Conservation (phyloP, 345 rosid species). For the Clausena lansium region DNA sequence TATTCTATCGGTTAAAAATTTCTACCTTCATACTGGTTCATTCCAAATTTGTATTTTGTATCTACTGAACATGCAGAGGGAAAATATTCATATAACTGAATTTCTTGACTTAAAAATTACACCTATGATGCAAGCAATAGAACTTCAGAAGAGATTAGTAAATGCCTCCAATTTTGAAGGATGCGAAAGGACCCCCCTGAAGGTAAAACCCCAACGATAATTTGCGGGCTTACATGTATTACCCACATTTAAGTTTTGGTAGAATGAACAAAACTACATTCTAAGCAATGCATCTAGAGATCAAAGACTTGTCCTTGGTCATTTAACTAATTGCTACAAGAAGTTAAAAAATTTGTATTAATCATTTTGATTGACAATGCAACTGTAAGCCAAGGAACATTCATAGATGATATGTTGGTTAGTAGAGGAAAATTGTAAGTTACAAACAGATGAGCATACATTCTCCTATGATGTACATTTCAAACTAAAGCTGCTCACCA, state of each 20-base stretch:
- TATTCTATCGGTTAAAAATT: neutral
- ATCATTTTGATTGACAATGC: neutral
- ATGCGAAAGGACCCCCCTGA: neutral
- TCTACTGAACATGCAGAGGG: neutral
- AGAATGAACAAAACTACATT: neutral
- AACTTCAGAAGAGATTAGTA: neutral
- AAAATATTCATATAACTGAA: neutral
- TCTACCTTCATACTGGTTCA: neutral
- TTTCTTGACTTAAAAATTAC: neutral
- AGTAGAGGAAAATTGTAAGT: neutral
- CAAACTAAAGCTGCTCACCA: no score
- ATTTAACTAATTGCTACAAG: neutral
- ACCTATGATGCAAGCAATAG: neutral
- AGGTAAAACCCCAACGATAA: neutral
- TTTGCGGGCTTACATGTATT: neutral
- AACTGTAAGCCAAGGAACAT: neutral
- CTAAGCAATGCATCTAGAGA: neutral
- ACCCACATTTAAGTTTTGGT: neutral
- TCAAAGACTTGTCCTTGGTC: neutral
- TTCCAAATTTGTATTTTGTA: neutral
- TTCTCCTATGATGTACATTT: neutral
- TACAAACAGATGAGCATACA: neutral
- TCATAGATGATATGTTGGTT: neutral
- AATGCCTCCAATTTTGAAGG: neutral
- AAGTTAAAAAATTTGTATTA: neutral